phyloP scores from a whole-genome alignment of 306 rosid genomes.

The Vigna hirtella region DNA sequence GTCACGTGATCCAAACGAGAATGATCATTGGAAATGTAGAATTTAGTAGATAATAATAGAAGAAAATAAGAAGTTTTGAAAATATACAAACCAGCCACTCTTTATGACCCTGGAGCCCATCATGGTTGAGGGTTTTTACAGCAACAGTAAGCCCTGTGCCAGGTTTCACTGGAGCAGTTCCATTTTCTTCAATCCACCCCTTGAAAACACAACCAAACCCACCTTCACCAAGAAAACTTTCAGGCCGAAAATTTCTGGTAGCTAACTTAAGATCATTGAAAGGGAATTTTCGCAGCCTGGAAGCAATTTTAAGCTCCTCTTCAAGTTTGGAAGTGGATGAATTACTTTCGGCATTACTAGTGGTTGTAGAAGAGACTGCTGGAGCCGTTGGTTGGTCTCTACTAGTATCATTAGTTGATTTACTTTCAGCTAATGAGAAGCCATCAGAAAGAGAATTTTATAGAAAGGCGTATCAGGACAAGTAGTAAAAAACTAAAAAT shows the following conservation, averaged over 20 bases:
- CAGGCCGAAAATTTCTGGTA: conserved; percentile 96
- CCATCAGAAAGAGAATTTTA: not conserved
- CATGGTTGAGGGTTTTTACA: conserved; percentile 94
- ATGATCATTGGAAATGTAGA: conserved; percentile 1
- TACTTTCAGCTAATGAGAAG: conserved; percentile 63
- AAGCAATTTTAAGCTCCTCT: conserved; percentile 94
- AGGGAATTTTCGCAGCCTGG: conserved; percentile 81
- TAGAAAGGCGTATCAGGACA: conserved; percentile 21
- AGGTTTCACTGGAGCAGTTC: conserved; percentile 98
- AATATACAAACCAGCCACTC: conserved; percentile 91
- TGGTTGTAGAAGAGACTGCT: conserved; percentile 74
- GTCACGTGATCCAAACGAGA: conserved; percentile 48
- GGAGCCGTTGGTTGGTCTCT: conserved; percentile 80
- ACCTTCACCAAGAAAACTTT: conserved; percentile 99
- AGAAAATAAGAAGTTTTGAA: not conserved
- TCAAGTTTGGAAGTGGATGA: conserved; percentile 88
- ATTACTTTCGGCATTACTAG: conserved; percentile 91
- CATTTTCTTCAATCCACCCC: conserved; percentile 99
- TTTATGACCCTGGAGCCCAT: conserved; percentile 99
- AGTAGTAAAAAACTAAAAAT: not conserved
- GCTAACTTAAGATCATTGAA: conserved; percentile 94
- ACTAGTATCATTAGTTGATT: conserved; percentile 76
- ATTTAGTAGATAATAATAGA: conserved; percentile 12
- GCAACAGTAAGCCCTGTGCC: conserved; percentile 99
- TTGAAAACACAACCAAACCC: conserved; percentile 99